A percentile compares a stretch with the other conserved stretches of the same genome.
These are phyloP conservation scores for Scutellaria barbata DNA, from an alignment of 257 asterid species.

Conservation along the genomic window DNA sequence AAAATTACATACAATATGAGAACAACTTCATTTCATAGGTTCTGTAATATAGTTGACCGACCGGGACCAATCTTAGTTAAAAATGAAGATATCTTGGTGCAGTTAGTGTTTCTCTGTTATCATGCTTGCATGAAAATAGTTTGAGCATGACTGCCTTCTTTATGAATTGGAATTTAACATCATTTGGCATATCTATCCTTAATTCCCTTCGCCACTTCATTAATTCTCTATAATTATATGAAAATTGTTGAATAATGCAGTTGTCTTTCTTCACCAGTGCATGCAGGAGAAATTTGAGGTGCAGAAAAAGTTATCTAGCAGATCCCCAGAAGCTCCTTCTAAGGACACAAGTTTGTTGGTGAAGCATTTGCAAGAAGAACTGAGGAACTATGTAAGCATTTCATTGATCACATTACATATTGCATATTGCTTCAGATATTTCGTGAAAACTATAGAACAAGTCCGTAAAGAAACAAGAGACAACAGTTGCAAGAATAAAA, in stretches of 20 bases:
- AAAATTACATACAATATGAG: neutral
- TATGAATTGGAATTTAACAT: neutral
- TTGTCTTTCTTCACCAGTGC: conserved; percentile 55
- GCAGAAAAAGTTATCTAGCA: conserved; percentile 60
- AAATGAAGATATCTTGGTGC: neutral
- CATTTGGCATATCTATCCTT: neutral
- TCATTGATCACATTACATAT: conserved; percentile 19
- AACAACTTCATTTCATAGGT: conserved; percentile 21
- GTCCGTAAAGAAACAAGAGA: neutral
- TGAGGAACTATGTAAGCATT: conserved; percentile 80
- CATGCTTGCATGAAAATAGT: neutral
- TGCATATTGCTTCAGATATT: conserved; percentile 18
- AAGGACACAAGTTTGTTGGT: conserved; percentile 65
- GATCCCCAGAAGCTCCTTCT: conserved; percentile 61
- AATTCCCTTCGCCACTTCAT: conserved; percentile 14
- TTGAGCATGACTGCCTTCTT: conserved; percentile 15
- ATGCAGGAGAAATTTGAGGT: conserved; percentile 70
- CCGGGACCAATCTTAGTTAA: neutral
- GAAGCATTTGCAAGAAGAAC: conserved; percentile 90
- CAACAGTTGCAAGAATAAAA: neutral
- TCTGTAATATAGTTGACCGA: conserved; percentile 12
- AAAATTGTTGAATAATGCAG: conserved; percentile 32
- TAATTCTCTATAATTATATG: conserved; percentile 15
- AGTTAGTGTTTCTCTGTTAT: conserved; percentile 2
- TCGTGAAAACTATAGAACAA: conserved; percentile 26